Percentiles rank a stretch among this genome's conserved stretches.
These are phyloP conservation scores for Heliamphora exappendiculata DNA, from an alignment of 148 eudicot species.

Conservation along the genomic window DNA sequence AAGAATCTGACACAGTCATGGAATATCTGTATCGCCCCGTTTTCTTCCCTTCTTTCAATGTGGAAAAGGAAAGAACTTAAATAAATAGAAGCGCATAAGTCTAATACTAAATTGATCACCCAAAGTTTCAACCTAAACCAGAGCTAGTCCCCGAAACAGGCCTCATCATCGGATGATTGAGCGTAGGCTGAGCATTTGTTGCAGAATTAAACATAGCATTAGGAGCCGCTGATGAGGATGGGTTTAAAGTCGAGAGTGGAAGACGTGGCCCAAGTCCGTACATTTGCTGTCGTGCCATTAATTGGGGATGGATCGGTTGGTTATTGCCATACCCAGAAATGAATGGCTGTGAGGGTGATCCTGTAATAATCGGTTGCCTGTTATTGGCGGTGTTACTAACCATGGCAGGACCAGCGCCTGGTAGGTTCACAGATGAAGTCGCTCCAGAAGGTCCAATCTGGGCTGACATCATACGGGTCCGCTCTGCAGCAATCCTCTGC, in stretches of 20 bases:
- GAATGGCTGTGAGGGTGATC: constrained; percentile 29
- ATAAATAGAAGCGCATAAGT: not conserved
- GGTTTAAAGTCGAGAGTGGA: constrained; percentile 74
- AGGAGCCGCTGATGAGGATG: constrained; percentile 52
- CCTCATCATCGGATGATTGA: constrained; percentile 54
- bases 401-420: constrained; percentile 25
- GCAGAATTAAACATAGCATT: constrained; percentile 43
- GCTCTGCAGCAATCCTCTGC: constrained; percentile 75
- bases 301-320: constrained; percentile 9
- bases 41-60: not conserved
- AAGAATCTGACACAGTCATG: not conserved
- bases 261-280: constrained; percentile 72
- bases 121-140: constrained; percentile 37
- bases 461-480: constrained; percentile 44
- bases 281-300: constrained; percentile 26
- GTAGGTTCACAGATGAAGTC: constrained; percentile 31
- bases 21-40: not conserved
- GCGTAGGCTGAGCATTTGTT: constrained; percentile 45
- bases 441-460: constrained; percentile 52
- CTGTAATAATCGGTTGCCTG: constrained; percentile 36
- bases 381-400: constrained; percentile 36
- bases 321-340: constrained; percentile 6
- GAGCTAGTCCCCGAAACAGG: constrained; percentile 32
- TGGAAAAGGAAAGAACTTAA: not conserved
- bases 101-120: not conserved